Base-by-base conservation (phyloP, 169 alveolate species). In the Eimeria sp. region DNA sequence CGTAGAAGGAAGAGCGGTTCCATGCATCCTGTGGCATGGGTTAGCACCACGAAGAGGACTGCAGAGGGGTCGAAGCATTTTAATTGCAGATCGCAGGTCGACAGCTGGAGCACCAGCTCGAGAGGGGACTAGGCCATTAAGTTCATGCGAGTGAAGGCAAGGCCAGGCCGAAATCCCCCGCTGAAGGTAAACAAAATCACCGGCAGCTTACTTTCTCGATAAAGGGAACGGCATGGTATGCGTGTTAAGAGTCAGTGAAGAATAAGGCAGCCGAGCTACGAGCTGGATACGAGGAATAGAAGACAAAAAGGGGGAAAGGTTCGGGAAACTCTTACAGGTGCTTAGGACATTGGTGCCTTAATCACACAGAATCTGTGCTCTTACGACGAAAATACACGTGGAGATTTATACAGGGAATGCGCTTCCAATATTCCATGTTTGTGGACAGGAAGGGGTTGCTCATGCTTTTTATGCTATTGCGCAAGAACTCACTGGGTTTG, bases 151-250 rank as follows among this genome's bases (percentile, higher is more conserved):
- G 40, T 84, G 92, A 75, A 27, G 3, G 5, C 34, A 25, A 27
- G 72, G 78, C 92, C 58, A 84, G 54, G 27, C 54, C 5, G 78
- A 9, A 16, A 76, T 20, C 58, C 88, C 88, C 65, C 65, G 49
- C 88, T 78, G 88, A 78, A 78, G 25, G 25, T 40, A 40, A 18
- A 10, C 82, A 34, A 73, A 73, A 7, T 18, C 83, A 18, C 54
- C 30, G 30, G 40, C 51, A 10, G 5, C 51, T 25, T 7, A 70
- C 10, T 6, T 70, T 14, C 80, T 27, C 7, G 25, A 70, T 22
- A 6, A 70, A 11, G 80, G 6, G 22, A 11, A 27, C 14, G 20
- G 22, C 54, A 73, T 30, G 51, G 34, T 73, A 40, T 4, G 51
- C 16, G 16, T 40, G 40, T 5, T 18, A 0, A 3, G 16, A 7